Evolutionary conservation across 2,329 filamentous ascomycete genomes (phyloP), one percentile per base, ranked within the genome.

Genomic region (Penicillium aurantiogriseum): DNA sequence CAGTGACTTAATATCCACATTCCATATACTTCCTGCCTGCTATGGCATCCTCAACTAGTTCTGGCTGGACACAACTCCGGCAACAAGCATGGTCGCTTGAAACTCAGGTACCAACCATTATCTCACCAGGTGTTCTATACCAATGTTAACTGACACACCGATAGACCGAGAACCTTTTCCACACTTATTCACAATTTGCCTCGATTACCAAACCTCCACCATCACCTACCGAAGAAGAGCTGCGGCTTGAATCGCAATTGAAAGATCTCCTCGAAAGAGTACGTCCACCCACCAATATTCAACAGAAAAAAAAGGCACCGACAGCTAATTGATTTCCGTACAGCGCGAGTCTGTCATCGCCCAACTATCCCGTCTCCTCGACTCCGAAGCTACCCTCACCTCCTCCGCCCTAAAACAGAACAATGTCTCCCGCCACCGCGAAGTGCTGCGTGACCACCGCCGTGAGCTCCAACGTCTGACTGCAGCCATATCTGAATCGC

Each of bases 341-440:
- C 72, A 96, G 91, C 88, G 94, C 71, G 91, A 96, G 72, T 80
- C 83, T 44, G 85, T 94, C 52, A 87, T 97, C 71, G 79, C 82
- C 58, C 91, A 97, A 76, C 88, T 99, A 56, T 81, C 87, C 65
- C 90, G 93, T 57, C 87, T 97, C 53, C 89, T 97, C 66, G 93
- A 97, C 79, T 96, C 92, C 56, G 93, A 97, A 82, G 86, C 92
- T 23, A 83, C 88, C 55, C 85, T 95, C 58, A 91, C 90, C 50
- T 88, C 92, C 44, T 97, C 93, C 38, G 92, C 92, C 55, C 84
- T 96, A n/a, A 97, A 97, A 78, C 92, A 96, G 71, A 96, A 93
- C 79, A 97, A 97, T 74, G 87, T 99, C 38, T 84, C 90, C 58
- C 88, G 96, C 31, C 91, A 97, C 67, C 90, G 91, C 64, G 92